These are phyloP conservation scores for Vitis hybrid DNA, from an alignment of 177 flowering plant genomes.

Conservation along the genomic window DNA sequence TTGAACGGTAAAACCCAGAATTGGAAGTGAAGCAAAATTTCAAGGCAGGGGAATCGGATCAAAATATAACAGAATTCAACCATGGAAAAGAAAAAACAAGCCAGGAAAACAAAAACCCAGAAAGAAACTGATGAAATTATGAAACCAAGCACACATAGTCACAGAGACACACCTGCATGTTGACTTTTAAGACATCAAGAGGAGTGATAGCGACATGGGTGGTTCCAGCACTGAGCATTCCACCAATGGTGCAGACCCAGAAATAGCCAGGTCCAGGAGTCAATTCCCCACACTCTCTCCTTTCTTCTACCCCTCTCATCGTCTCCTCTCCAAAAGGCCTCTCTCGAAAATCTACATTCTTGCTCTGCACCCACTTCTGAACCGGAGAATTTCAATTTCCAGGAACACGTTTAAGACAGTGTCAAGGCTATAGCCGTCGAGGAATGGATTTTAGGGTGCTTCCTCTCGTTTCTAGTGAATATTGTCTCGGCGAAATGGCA, in stretches of 20 bases:
- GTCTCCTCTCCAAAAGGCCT: constrained; percentile 13
- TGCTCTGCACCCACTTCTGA: too few relatives aligned
- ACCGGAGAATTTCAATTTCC: too few relatives aligned
- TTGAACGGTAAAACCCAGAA: not conserved
- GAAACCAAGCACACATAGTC: not conserved
- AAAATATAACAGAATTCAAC: not conserved
- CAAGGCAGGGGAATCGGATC: not conserved
- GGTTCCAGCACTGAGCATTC: constrained; percentile 79
- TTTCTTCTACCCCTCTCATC: constrained; percentile 8
- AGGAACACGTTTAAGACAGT: too few relatives aligned
- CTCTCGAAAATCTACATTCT: too few relatives aligned
- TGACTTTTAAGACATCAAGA: constrained; percentile 78
- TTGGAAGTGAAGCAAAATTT: not conserved
- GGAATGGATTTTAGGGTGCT: too few relatives aligned
- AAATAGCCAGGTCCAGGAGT: constrained; percentile 39
- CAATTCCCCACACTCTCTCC: constrained; percentile 32
- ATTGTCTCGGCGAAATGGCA: too few relatives aligned
- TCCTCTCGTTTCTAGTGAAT: too few relatives aligned
- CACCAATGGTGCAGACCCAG: constrained; percentile 62
- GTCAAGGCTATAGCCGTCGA: too few relatives aligned
- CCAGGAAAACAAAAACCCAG: not conserved
- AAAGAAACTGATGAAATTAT: not conserved
- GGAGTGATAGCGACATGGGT: constrained; percentile 77
- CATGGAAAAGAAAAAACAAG: not conserved
- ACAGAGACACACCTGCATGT: constrained; percentile 61